Evolutionary conservation across 768 basidiomycete genomes (phyloP), one percentile per base, ranked within the genome.

Genomic region (Peribolospora kevripleyi): DNA sequence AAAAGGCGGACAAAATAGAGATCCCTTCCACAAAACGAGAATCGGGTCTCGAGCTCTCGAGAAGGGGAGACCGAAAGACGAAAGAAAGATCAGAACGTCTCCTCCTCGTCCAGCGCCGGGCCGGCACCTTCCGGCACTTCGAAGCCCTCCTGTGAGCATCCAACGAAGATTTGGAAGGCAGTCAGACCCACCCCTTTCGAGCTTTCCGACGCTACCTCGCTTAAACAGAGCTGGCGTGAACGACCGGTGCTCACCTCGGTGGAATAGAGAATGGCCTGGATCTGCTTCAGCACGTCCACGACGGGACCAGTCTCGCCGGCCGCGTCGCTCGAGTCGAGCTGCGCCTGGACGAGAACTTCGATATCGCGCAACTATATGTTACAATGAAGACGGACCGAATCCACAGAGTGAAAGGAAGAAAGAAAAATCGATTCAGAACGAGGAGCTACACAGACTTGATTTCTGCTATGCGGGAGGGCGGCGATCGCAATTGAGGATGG

Each of bases 231-330:
- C 2, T 25, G 13, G 14, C 10, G 3, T 6, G 6, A n/a, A 47
- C 5, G 43, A 25, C 36, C 48, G 11, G 51, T 25, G 68, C 76
- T 55, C 59, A 87, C 91, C 78, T 93, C 88, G 9, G 90, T 93
- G 36, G 82, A 81, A 67, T 97, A 97, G 13, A 97, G 70, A 60
- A 97, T 93, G 67, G 79, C 79, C 67, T 93, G 87, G 57, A 97
- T 85, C 58, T 83, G 77, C 56, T 72, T 71, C 54, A 97, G 70
- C 2, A 65, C 64, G n/a, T 63, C 67, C 43, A 60, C 60, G 55
- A 71, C 71, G 10, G 54, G 57, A 39, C 63, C 61, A 10, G 76
- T 74, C 0, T 70, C 73, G 5, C 73, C 75, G 6, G 74, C 71
- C 1, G 60, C 70, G 59, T 79, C 80, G 10, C 77, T 70, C 2